Percentiles rank a stretch among this genome's conserved stretches.
phyloP scores from a whole-genome alignment of 257 asterid genomes.

The Solanum chiquidenum region DNA sequence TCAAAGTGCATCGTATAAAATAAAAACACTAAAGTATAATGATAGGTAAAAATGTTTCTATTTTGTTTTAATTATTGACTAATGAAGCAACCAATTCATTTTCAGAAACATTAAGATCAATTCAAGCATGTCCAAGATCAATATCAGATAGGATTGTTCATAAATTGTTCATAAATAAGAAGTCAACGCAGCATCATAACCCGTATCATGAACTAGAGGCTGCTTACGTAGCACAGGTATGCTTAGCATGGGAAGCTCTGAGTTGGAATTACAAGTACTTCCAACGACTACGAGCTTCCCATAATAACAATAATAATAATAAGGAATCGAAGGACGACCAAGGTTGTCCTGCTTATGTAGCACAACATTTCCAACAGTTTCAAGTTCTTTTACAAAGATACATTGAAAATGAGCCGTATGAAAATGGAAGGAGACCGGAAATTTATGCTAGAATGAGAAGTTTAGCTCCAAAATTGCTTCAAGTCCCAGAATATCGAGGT shows the following conservation, averaged over 20 bases:
- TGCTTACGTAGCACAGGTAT: slow-evolving; percentile 82
- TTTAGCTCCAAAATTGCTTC: slow-evolving; percentile 70
- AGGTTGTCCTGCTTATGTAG: slow-evolving; percentile 80
- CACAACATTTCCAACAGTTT: slow-evolving; percentile 82
- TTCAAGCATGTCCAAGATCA: slow-evolving; percentile 75
- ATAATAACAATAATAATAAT: not conserved
- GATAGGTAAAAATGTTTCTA: not conserved
- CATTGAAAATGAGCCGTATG: slow-evolving; percentile 78
- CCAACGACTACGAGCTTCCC: slow-evolving; percentile 45
- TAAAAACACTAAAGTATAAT: not conserved
- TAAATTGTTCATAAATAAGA: slow-evolving; percentile 28
- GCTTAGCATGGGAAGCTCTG: slow-evolving; percentile 92
- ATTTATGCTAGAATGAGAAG: slow-evolving; percentile 67
- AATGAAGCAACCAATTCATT: not conserved
- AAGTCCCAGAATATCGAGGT: slow-evolving; percentile 86
- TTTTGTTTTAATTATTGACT: not conserved
- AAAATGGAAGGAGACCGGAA: slow-evolving; percentile 71
- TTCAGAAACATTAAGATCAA: slow-evolving; percentile 71
- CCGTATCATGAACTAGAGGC: slow-evolving; percentile 70
- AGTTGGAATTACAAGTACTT: slow-evolving; percentile 80
- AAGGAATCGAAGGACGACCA: slow-evolving; percentile 34
- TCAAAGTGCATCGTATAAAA: not conserved
- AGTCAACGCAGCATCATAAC: slow-evolving; percentile 23
- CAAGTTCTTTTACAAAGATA: slow-evolving; percentile 71
- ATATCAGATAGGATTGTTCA: slow-evolving; percentile 66